Evolutionary conservation across 1,284 basidiomycete genomes (phyloP).

Genomic region (Sphagnurus paluster): DNA sequence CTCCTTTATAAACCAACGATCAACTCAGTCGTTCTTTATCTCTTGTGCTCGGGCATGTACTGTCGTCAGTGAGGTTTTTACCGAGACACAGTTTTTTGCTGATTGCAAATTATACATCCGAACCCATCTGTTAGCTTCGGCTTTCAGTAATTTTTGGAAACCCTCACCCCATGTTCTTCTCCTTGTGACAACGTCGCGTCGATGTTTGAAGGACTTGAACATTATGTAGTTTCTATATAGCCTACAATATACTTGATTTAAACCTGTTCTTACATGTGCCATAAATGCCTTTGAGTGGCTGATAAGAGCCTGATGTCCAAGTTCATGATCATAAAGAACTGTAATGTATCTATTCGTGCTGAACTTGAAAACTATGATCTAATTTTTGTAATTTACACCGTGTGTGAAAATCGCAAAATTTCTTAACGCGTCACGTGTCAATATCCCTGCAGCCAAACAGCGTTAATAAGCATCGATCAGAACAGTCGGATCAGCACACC

Average conservation of each 20-base stretch:
- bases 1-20: constrained; percentile 25
- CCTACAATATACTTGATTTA: neutral
- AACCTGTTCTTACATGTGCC: no score
- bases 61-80: constrained; percentile 90
- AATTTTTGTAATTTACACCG: no score
- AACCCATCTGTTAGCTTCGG: constrained; percentile 77
- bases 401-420: no score
- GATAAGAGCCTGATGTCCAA: no score
- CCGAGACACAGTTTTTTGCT: constrained; percentile 91
- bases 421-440: no score
- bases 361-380: no score
- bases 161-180: neutral
- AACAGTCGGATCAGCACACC: no score
- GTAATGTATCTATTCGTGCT: no score
- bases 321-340: no score
- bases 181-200: neutral
- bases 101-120: constrained; percentile 92
- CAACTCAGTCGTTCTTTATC: constrained; percentile 40
- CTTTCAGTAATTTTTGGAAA: constrained; percentile 80
- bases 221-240: neutral
- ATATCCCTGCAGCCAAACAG: no score
- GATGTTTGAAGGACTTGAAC: constrained; percentile 1
- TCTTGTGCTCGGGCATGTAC: constrained; percentile 92
- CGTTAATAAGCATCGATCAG: no score
- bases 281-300: no score